A percentile compares a stretch with the other conserved stretches of the same genome.
phyloP scores from a whole-genome alignment of 176 grass and related monocot genomes.

The Cenchrus fungigraminus region DNA sequence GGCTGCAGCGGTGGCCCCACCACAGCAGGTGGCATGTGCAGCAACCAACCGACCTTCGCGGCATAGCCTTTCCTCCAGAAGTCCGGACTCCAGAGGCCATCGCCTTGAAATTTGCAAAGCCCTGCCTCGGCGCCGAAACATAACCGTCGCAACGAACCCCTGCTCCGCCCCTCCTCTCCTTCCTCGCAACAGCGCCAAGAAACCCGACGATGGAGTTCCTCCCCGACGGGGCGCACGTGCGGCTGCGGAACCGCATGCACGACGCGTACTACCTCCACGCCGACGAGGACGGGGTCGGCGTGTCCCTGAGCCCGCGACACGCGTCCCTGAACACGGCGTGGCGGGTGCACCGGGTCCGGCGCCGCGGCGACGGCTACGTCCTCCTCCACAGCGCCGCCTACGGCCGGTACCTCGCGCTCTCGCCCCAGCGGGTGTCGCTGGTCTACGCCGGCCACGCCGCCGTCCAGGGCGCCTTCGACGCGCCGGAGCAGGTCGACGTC shows the following conservation, averaged over 20 bases:
- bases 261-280: neutral
- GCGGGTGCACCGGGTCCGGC: neutral
- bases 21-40: no score
- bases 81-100: neutral
- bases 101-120: neutral
- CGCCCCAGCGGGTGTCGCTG: no score
- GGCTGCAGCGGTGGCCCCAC: neutral
- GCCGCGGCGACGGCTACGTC: no score
- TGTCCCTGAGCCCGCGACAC: neutral
- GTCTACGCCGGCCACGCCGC: no score
- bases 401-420: no score
- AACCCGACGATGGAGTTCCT: neutral
- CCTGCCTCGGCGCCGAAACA: neutral
- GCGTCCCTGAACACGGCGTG: constrained; percentile 5
- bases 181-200: neutral
- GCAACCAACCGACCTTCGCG: neutral
- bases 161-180: neutral
- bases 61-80: neutral
- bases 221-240: neutral
- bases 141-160: constrained; percentile 1
- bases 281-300: neutral
- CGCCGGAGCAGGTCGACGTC: neutral
- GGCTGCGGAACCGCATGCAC: neutral
- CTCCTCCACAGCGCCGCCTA: no score
- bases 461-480: no score